Conservation (phyloP, 345 rosid genomes). For the Pseudoturritis turrita region DNA sequence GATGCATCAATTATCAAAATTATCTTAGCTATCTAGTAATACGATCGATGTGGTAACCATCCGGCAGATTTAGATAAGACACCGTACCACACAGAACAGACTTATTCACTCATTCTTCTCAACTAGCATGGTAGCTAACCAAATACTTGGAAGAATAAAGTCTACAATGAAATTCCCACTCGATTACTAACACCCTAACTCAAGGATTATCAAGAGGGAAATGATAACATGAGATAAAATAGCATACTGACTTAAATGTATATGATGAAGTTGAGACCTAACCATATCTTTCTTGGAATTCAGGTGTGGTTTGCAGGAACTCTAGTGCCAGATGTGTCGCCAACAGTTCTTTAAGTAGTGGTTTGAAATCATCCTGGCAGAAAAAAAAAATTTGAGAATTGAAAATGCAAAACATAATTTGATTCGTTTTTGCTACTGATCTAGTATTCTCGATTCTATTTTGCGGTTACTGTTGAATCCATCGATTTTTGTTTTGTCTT, state of each 20-base stretch:
- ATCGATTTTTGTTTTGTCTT: too few relatives aligned
- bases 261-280: slow-evolving; percentile 27
- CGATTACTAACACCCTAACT: neutral
- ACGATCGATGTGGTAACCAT: neutral
- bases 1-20: neutral
- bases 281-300: slow-evolving; percentile 99
- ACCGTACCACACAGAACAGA: neutral
- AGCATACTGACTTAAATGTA: neutral
- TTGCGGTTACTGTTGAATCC: too few relatives aligned
- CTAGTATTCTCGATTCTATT: too few relatives aligned
- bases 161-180: neutral
- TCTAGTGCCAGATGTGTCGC: slow-evolving; percentile 97
- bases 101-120: neutral
- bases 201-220: neutral
- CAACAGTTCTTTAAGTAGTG: slow-evolving; percentile 79
- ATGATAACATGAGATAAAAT: neutral
- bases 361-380: slow-evolving; percentile 84
- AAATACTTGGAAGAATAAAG: too few relatives aligned
- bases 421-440: too few relatives aligned
- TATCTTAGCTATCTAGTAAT: neutral
- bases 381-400: neutral
- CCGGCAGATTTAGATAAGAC: neutral
- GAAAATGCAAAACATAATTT: neutral
- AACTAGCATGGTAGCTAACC: neutral
- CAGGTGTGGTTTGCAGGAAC: slow-evolving; percentile 93